Evolutionary conservation across 2,329 filamentous ascomycete species (phyloP), one percentile per base, ranked within the genome.

Genomic region (Cladophialophora yegresii): DNA sequence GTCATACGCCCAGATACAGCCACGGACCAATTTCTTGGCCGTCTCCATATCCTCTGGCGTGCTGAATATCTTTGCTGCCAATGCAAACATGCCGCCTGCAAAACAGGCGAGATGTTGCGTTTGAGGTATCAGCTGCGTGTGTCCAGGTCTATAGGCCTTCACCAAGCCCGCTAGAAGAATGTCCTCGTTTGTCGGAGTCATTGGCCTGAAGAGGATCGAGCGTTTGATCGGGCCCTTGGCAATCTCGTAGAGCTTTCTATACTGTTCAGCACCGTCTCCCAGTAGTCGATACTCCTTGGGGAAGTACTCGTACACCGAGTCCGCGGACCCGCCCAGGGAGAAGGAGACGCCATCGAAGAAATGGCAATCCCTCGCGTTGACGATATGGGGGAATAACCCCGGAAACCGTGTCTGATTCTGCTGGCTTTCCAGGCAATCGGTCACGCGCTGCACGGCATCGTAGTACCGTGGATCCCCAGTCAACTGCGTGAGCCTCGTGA

Each of bases 201-300:
- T 89, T 0, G 92, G 92, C 5, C 88, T 85, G 77, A 86, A 96
- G 61, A 96, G 84, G 12, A 96, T 81, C 74, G 89, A 84, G 67
- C 91, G 82, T 68, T 89, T 89, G 33, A 89, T 85, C 0, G 86
- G 86, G 4, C 88, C 84, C 26, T 87, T 84, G 3, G 87, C 84
- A 59, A 84, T 85, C 63, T 88, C 81, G 73, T 96, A 92, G 13
- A 68, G 55, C 79, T 66, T 61, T 30, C 28, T 54, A 40, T 68
- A 68, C 33, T 65, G 63, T 51, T 49, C 49, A 16, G 23, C 50
- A 33, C 51, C 57, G n/a, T 66, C 65, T 2, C 56, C 51, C 23
- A 61, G 56, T 36, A 60, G 54, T 30, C 79, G 22, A 73, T 73
- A 20, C 73, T 76, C 10, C 73, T 86, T 85, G 0, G 83, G 82